Base-by-base conservation (phyloP, 371 early-diverging fungal species). In the Dichotomocladium elegans region DNA sequence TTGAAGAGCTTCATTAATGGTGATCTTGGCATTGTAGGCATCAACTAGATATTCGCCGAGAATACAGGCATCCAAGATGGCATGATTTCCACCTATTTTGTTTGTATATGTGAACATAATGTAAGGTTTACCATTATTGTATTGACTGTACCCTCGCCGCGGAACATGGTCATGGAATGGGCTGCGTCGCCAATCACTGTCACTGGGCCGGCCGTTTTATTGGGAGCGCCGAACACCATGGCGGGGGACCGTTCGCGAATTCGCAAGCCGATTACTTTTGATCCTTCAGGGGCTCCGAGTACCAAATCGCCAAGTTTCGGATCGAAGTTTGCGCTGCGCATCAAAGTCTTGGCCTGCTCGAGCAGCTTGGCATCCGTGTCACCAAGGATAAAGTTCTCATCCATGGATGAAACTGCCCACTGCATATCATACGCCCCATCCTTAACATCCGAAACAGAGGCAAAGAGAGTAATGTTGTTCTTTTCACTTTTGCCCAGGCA, bases 21-120 rank as follows among this genome's bases (percentile, higher is more conserved):
- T 10, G 8, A 54, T 57, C 30, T 63, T 41, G 4, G 26, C 48
- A n/a, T 58, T 28, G 35, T 61, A 43, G 0, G 46, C 50, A 4
- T 55, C 35, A 3, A 27, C 27, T 4, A 72, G 40, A 41, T 54
- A 41, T 9, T 42, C 26, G 6, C 54, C 61, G n/a, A 72, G 50
- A 19, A 49, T 43, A 12, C 40, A 48, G 10, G 63, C 44, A 47
- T 72, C 68, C 1, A 62, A 15, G 27, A 72, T 66, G 24, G 68
- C 72, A 48, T 72, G 72, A 33, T 70, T 70, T n/a, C 55, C 66
- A 45, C 70, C 64, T 68, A 12, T 43, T 31, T 8, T 22, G 29
- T 4, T 21, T 25, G 33, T 12, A 12, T 14, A 22, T n/a, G n/a
- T 26, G 5, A 52, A 34, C 11, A 51, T 6, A 14, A 11, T n/a